Percentiles rank a stretch among this genome's conserved stretches.
These are phyloP conservation scores for Psilocybe cyanescens DNA, from an alignment of 768 basidiomycete genomes.

Conservation along the genomic window DNA sequence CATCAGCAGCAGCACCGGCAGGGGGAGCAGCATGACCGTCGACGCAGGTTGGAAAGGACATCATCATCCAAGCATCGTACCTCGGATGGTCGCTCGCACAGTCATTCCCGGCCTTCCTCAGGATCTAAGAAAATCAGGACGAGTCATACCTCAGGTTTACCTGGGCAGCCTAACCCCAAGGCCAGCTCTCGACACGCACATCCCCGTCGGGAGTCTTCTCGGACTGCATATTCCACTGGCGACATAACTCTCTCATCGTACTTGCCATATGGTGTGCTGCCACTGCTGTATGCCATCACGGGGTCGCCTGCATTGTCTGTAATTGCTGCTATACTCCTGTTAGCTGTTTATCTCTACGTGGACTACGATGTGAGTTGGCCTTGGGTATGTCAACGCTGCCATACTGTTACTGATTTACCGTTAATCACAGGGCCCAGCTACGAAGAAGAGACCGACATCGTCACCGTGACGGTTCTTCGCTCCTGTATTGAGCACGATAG, in stretches of 20 bases:
- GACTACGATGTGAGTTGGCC: constrained; percentile 19
- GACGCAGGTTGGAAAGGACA: constrained; percentile 5
- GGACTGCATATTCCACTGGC: neutral
- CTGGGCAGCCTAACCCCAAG: constrained; percentile 2
- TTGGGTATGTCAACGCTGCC: too few relatives aligned
- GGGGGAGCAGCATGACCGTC: neutral
- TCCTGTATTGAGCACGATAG: too few relatives aligned
- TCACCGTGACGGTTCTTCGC: neutral
- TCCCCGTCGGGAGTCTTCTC: neutral
- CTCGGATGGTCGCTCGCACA: constrained; percentile 14
- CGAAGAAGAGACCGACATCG: constrained; percentile 1
- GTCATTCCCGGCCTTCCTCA: constrained; percentile 19
- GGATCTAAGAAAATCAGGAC: constrained; percentile 19
- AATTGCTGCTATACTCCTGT: constrained; percentile 20
- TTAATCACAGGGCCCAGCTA: neutral
- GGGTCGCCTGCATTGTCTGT: constrained; percentile 22
- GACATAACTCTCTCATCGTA: constrained; percentile 16
- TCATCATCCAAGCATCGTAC: constrained; percentile 15
- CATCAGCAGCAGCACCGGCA: neutral
- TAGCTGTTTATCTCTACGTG: constrained; percentile 24
- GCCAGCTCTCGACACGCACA: constrained; percentile 6
- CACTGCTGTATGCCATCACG: constrained; percentile 26
- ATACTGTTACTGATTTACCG: neutral
- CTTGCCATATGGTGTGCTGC: constrained; percentile 26
- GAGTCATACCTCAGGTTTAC: neutral